Evolutionary conservation across 2,329 filamentous ascomycete species (phyloP), one percentile per base, ranked within the genome.

Genomic region (Neocatenulostroma microsporum): DNA sequence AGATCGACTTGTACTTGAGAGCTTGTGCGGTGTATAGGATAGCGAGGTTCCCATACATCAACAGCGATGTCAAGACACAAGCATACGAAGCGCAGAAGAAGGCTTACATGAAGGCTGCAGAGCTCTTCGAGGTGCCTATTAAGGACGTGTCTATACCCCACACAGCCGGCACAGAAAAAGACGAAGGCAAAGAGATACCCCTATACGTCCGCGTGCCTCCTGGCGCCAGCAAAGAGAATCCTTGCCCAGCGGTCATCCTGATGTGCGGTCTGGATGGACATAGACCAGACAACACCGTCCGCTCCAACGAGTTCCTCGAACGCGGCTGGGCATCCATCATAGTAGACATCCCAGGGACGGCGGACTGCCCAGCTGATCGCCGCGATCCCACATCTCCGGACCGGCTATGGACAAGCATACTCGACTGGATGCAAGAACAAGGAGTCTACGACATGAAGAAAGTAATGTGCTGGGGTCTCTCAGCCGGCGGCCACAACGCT

Each of bases 401-500:
- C 50, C 66, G 80, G 2, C 58, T 82, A 25, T 80, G 76, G 70
- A 68, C 68, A 20, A 77, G 73, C 42, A 60, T 83, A 20, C 58
- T 84, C 3, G 69, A 70, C 21, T 83, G 78, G 71, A 72, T 80
- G 66, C 60, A 53, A 2, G 39, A 53, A 3, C 60, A 73, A 33
- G 58, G 63, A 2, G 52, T 62, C 20, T 76, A 82, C 48, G 70
- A 83, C 53, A 72, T 72, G 67, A 47, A 51, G 2, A 68, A 66
- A 21, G 60, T 84, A 6, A 58, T 78, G 42, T 73, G 69, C 30
- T 83, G 79, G 78, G 80, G 79, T 0, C 60, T 83, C 21, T 78
- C 73, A 45, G 68, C 72, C 0, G 80, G 80, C 20, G 79, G 79
- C 0, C 82, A 82, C 64, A 81, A 83, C 58, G 78, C 79, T 14